Evolutionary conservation across 371 early-diverging fungal genomes (phyloP), one percentile per base, ranked within the genome.

Genomic region (Rhizopus arrhizus): DNA sequence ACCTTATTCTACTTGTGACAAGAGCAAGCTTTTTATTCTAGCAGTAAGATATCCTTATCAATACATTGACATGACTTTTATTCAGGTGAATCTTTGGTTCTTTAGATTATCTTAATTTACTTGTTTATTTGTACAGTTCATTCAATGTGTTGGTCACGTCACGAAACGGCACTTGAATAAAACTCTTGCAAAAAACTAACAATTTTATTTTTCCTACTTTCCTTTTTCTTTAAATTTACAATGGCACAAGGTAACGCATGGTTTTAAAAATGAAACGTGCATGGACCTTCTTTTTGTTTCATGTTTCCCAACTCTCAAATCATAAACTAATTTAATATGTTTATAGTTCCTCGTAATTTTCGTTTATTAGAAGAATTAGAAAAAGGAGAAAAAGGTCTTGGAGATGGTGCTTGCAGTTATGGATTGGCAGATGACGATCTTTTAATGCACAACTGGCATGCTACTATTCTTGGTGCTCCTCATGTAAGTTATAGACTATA

Each of bases 281-380:
- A 52, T 2, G 40, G 41, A 48, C 4, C n/a, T 5, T 43, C 43
- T 43, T 5, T 15, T 43, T 43, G 8, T 43, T 43, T 11, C 13
- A 13, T 43, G 8, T 43, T 43, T 5, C 13, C n/a, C n/a, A 5
- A 43, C 15, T 43, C 2, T 6, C 7, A 43, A 43, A 15, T 16
- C 13, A 16, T 38, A 35, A 33, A 40, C 46, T 51, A 34, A 51
- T 29, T 43, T 6, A 12, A 12, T 54, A 22, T 22, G 22, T 43
- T 15, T 53, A 22, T 69, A 92, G 93, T 96, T 65, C 98, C 98
- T 58, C 90, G 98, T 64, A 97, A 95, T 79, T 97, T 98, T 75
- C 89, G 92, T 65, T 88, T 98, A 59, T 81, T 98, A 47, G 96
- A 95, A 73, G 98, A 98, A 77, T 88, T 97, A 43, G 98, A 98